phyloP scores from a whole-genome alignment of 768 basidiomycete species.

The Asterophora lycoperdoides region DNA sequence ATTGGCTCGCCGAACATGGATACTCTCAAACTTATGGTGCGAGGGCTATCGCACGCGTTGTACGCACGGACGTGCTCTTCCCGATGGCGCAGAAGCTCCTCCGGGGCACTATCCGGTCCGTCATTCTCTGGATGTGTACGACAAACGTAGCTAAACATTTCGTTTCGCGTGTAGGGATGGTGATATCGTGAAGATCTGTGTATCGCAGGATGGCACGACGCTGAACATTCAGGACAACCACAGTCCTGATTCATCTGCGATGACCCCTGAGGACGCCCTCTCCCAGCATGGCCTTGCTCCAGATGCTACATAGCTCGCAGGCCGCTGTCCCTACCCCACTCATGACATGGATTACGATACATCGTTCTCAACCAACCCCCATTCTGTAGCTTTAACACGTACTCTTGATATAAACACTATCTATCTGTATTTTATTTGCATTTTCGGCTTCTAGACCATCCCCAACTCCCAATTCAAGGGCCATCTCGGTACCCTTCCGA shows the following conservation, averaged over 20 bases:
- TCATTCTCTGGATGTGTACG: constrained; percentile 1
- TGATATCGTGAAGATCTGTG: constrained; percentile 56
- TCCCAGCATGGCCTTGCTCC: not conserved
- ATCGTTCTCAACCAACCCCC: not conserved
- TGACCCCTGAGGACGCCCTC: constrained; percentile 4
- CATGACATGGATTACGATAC: not conserved
- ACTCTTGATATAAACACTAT: too few relatives aligned
- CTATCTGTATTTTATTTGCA: too few relatives aligned
- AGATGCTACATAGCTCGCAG: not conserved
- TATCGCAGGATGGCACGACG: constrained; percentile 34
- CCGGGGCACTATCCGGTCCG: constrained; percentile 70
- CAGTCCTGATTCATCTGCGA: constrained; percentile 38
- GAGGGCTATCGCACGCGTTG: constrained; percentile 81
- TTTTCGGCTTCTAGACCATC: too few relatives aligned
- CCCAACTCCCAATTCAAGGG: too few relatives aligned
- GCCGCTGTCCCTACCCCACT: not conserved
- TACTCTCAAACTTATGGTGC: constrained; percentile 88
- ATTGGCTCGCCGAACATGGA: constrained; percentile 72
- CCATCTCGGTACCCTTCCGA: too few relatives aligned
- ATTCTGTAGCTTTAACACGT: constrained; percentile 4
- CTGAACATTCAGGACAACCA: constrained; percentile 66
- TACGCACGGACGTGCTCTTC: constrained; percentile 77
- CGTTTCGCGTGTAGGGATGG: constrained; percentile 46
- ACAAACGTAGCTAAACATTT: not conserved
- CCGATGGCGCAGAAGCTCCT: constrained; percentile 79